Conservation (phyloP, 352 stramenopile species). For the Globisporangium cederbergense region DNA sequence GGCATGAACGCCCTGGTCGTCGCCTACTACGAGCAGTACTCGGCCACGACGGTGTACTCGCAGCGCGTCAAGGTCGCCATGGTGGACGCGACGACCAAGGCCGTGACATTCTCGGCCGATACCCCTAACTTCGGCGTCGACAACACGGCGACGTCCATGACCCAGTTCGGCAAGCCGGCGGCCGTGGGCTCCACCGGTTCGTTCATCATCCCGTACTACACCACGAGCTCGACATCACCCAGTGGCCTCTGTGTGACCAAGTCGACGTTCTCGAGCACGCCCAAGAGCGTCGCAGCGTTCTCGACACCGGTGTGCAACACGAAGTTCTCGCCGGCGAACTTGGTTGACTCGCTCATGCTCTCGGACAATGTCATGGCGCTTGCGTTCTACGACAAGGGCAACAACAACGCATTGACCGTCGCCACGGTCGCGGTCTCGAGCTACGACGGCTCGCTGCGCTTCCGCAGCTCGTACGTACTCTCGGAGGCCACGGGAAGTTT, state of each 20-base stretch:
- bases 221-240: conserved; percentile 14
- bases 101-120: conserved; percentile 31
- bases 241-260: conserved; percentile 48
- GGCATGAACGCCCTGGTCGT: conserved; percentile 34
- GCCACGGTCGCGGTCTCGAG: conserved; percentile 28
- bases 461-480: conserved; percentile 48
- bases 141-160: conserved; percentile 24
- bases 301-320: conserved; percentile 34
- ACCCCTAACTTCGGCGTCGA: conserved; percentile 27
- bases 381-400: conserved; percentile 48
- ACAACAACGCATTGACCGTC: conserved; percentile 57
- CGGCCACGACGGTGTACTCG: conserved; percentile 15
- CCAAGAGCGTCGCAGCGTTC: conserved; percentile 26
- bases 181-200: conserved; percentile 22
- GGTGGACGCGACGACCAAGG: conserved; percentile 25
- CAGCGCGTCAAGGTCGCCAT: conserved; percentile 40
- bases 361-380: conserved; percentile 40
- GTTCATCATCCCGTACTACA: conserved; percentile 59
- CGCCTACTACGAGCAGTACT: conserved; percentile 43
- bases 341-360: conserved; percentile 40
- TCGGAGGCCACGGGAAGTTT: conserved; percentile 37
- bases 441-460: conserved; percentile 25
- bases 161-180: conserved; percentile 35
- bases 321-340: conserved; percentile 34
- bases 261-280: conserved; percentile 20